Conservation (phyloP, 2,329 filamentous ascomycete genomes). For the Neonectria neomacrospora region DNA sequence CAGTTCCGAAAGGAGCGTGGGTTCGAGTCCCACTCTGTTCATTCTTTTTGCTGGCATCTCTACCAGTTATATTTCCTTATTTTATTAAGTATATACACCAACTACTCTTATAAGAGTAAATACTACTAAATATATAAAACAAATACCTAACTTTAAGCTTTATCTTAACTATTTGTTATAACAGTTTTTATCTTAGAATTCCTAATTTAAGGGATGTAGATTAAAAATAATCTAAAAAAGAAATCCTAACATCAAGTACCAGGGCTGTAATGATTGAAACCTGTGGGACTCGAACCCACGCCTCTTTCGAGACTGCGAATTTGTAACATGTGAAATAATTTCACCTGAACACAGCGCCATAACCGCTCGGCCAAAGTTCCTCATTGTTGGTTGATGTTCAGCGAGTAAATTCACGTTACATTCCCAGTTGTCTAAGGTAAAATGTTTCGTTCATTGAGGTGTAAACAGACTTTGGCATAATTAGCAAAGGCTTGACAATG, state of each 20-base stretch:
- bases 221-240: no score
- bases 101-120: no score
- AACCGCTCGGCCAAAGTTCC: conserved; percentile 3
- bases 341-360: conserved; percentile 6
- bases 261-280: neutral
- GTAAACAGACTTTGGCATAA: no score
- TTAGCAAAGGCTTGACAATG: no score
- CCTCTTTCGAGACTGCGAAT: conserved; percentile 8
- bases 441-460: neutral
- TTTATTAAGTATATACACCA: no score
- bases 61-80: no score
- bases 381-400: neutral
- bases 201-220: no score
- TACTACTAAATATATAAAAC: no score
- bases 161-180: no score
- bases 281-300: conserved; percentile 4
- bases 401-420: neutral
- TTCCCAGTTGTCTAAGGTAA: neutral
- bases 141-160: no score
- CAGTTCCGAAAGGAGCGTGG: conserved; percentile 2
- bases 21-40: conserved; percentile 7
- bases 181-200: no score
- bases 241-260: no score
- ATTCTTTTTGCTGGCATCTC: neutral
- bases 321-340: neutral